Conservation (phyloP, 306 rosid genomes). For the Sechiopsis laciniata region DNA sequence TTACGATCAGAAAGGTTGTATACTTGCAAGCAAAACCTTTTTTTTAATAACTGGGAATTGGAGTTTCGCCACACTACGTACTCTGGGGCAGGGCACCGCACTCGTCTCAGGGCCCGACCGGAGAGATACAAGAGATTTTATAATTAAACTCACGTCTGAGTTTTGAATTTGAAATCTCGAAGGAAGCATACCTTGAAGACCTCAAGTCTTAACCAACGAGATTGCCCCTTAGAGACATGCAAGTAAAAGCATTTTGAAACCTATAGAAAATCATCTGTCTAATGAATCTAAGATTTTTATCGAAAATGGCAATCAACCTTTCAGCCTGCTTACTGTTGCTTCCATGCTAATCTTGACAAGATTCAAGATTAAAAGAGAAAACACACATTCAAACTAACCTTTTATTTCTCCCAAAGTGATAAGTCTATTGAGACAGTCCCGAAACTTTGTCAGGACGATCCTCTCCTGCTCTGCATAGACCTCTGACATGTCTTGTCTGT, state of each 20-base stretch:
- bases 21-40: background rate
- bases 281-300: background rate
- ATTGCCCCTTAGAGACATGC: too few relatives aligned
- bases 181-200: too few relatives aligned
- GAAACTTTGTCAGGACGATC: constrained; percentile 63
- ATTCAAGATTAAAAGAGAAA: constrained; percentile 9
- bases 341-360: background rate
- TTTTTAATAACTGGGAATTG: too few relatives aligned
- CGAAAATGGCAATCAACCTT: background rate
- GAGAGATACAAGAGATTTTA: too few relatives aligned
- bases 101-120: too few relatives aligned
- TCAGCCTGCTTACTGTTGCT: background rate
- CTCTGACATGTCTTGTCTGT: constrained; percentile 75
- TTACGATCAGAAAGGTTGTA: background rate
- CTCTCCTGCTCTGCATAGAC: constrained; percentile 79
- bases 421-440: constrained; percentile 81
- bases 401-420: constrained; percentile 92
- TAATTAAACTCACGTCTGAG: too few relatives aligned
- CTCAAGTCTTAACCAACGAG: too few relatives aligned
- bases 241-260: background rate
- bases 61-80: too few relatives aligned
- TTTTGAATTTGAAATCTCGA: too few relatives aligned
- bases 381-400: constrained; percentile 51
- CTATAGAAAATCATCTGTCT: background rate
- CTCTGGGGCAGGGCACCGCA: too few relatives aligned